Evolutionary conservation across 2,329 filamentous ascomycete species (phyloP), one percentile per base, ranked within the genome.

Genomic region (Ophiobolus disseminans): DNA sequence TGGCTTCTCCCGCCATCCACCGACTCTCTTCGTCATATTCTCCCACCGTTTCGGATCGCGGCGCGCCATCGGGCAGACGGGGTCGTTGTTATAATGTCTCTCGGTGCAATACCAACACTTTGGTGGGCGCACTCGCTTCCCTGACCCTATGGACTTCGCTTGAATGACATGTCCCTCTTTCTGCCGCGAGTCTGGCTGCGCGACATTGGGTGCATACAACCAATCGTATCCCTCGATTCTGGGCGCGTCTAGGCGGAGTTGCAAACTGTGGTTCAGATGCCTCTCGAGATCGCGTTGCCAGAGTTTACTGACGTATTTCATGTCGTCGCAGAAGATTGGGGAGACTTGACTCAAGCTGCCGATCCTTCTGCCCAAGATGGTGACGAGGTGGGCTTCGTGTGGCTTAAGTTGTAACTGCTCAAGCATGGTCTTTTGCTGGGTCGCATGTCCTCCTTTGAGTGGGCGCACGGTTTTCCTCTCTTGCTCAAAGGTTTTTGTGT

Each of bases 41-140:
- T 23, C 5, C 39, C 39, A 34, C 13, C 22, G 16, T 19, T 34
- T 14, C 2, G 26, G 39, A 10, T 23, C 28, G 2, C 19, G 28
- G 2, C 28, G 21, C 26, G 26, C 39, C 19, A 41, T 34, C n/a
- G 48, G 53, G 35, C 55, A 59, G 8, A 57, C 20, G 2, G 40
- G 31, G 37, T 57, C 50, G 1, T 31, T 35, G 4, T 41, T 17
- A 2, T 9, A 8, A 25, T 62, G 56, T 37, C 58, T 48, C 39
- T 50, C 47, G n/a, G 17, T 49, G 25, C 56, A 62, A 14, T 40
- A 40, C 49, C 53, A 56, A 30, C 58, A 61, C 38, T 54, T 61
- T 2, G 11, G 30, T 13, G 45, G 40, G 21, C 50, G 25, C 10
- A 17, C 17, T 17, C 25, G 45, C 22, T 25, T 13, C 37, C 23